Percentiles rank a stretch among this genome's conserved stretches.
These are phyloP conservation scores for Metschnikowia noctiluminum DNA, from an alignment of 805 yeast genomes.

Conservation along the genomic window DNA sequence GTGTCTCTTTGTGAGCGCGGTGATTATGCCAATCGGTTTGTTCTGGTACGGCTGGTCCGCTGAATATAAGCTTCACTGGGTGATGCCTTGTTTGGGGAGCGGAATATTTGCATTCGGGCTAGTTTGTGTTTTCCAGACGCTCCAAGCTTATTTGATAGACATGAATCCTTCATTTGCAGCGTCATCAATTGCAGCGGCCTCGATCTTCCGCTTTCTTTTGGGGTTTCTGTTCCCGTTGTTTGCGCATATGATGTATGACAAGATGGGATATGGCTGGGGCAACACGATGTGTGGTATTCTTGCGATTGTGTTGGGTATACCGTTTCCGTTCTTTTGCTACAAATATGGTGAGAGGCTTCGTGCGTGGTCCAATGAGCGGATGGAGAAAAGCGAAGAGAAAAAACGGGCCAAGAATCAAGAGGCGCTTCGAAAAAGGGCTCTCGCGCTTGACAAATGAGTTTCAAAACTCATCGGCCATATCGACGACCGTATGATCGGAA, in stretches of 20 bases:
- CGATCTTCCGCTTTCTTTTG: conserved; percentile 37
- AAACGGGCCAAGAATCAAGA: conserved; percentile 1
- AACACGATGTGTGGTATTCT: conserved; percentile 38
- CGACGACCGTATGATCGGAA: too few relatives aligned
- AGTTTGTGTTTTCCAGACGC: conserved; percentile 36
- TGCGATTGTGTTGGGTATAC: conserved; percentile 33
- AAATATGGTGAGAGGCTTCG: conserved; percentile 36
- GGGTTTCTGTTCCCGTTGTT: conserved; percentile 39
- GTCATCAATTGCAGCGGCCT: conserved; percentile 40
- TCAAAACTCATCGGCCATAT: too few relatives aligned
- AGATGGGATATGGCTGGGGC: conserved; percentile 39
- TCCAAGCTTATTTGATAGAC: conserved; percentile 38
- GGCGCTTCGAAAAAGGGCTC: conserved; percentile 2
- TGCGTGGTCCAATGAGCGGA: conserved; percentile 29
- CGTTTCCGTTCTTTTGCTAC: conserved; percentile 37
- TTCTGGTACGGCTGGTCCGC: conserved; percentile 43
- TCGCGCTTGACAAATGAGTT: neutral
- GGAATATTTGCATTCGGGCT: conserved; percentile 37
- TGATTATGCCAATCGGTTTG: conserved; percentile 35
- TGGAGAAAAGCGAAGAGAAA: conserved; percentile 22
- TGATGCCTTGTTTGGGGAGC: conserved; percentile 36
- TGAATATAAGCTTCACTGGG: conserved; percentile 34
- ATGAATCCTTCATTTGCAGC: conserved; percentile 39
- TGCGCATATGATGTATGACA: conserved; percentile 34
- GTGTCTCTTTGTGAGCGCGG: conserved; percentile 30